Conservation (phyloP, 352 stramenopile species). For the Pythium myriotylum region DNA sequence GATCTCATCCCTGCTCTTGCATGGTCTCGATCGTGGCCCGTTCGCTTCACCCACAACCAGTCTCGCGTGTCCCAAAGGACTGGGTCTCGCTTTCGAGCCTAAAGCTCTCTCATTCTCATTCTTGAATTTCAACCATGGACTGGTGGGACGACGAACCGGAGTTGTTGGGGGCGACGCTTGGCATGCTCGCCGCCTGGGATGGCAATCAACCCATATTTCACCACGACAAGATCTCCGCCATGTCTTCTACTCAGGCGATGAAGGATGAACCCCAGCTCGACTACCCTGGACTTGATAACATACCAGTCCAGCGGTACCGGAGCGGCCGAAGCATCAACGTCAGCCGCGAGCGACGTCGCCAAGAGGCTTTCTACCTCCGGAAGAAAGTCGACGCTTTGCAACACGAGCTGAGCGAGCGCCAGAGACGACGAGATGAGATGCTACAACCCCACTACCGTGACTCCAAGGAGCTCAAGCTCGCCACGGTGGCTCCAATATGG, state of each 20-base stretch:
- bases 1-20: too few species aligned
- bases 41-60: too few species aligned
- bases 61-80: too few species aligned
- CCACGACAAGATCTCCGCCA: too few species aligned
- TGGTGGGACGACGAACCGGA: conserved; percentile 10
- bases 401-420: conserved; percentile 2
- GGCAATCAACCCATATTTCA: background rate
- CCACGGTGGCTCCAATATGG: conserved; percentile 20
- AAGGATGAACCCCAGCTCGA: background rate
- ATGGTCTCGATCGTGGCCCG: too few species aligned
- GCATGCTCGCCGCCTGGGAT: conserved; percentile 6
- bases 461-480: background rate
- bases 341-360: conserved; percentile 19
- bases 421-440: conserved; percentile 2
- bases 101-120: too few species aligned
- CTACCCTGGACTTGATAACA: background rate
- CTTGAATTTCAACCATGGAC: background rate
- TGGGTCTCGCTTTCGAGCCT: too few species aligned
- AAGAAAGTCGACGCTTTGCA: conserved; percentile 12
- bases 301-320: background rate
- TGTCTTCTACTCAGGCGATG: too few species aligned
- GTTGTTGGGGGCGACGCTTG: conserved; percentile 2
- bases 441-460: conserved; percentile 2
- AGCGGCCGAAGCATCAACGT: background rate
- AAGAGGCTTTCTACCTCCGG: conserved; percentile 14